A percentile compares a stretch with the other conserved stretches of the same genome.
Conservation (phyloP, 768 basidiomycete species). For the Mrakia frigida region DNA sequence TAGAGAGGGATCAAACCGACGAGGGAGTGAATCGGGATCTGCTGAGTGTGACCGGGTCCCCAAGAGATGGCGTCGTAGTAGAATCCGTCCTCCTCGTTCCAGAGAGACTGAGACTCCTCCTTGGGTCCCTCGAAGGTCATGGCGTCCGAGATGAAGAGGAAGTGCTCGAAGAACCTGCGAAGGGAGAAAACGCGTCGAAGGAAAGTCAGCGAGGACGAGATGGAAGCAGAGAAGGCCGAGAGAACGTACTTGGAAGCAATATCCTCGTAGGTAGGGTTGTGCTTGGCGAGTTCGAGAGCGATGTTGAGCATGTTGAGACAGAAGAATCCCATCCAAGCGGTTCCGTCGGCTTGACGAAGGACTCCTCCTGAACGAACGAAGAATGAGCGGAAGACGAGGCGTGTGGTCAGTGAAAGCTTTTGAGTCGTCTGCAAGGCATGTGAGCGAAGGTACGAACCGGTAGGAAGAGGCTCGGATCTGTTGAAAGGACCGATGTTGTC, state of each 20-base stretch:
- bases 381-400: background rate
- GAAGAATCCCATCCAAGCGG: constrained; percentile 99
- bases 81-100: constrained; percentile 96
- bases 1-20: constrained; percentile 98
- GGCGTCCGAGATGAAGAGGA: constrained; percentile 96
- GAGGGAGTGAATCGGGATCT: constrained; percentile 86
- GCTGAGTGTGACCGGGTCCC: constrained; percentile 65
- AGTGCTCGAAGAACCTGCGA: constrained; percentile 59
- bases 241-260: constrained; percentile 74
- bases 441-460: constrained; percentile 46
- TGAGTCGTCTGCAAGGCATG: too few relatives aligned
- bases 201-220: background rate
- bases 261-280: constrained; percentile 95
- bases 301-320: constrained; percentile 97
- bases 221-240: constrained; percentile 46
- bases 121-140: constrained; percentile 89
- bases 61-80: constrained; percentile 97
- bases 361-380: constrained; percentile 54
- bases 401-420: background rate
- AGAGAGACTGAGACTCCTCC: constrained; percentile 66
- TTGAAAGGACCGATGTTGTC: constrained; percentile 99
- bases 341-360: constrained; percentile 94
- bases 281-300: constrained; percentile 93
- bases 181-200: background rate
- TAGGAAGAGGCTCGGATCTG: constrained; percentile 91